phyloP scores from a whole-genome alignment of 805 yeast species.

The Candida parachauliodes region DNA sequence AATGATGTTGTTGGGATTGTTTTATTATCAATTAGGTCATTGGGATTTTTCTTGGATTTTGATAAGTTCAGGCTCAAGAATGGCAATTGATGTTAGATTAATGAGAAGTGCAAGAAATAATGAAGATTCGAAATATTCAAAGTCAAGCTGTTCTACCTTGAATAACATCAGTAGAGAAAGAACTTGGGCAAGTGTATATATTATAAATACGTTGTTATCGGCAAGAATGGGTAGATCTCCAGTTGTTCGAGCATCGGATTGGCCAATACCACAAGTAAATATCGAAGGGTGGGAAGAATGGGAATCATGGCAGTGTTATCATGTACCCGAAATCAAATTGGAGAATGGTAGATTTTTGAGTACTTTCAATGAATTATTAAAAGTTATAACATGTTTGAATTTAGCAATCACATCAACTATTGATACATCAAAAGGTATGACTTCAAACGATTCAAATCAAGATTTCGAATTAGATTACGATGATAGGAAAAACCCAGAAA shows the following conservation, averaged over 20 bases:
- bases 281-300: conserved; percentile 26
- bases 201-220: conserved; percentile 19
- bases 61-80: conserved; percentile 18
- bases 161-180: conserved; percentile 18
- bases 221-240: conserved; percentile 23
- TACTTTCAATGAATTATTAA: conserved; percentile 17
- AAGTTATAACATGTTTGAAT: conserved; percentile 16
- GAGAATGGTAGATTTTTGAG: conserved; percentile 20
- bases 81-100: conserved; percentile 22
- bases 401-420: conserved; percentile 19
- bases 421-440: conserved; percentile 13
- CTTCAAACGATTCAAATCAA: conserved; percentile 1
- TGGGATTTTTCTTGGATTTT: conserved; percentile 24
- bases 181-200: conserved; percentile 22
- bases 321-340: conserved; percentile 9
- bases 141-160: conserved; percentile 9
- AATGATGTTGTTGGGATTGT: conserved; percentile 18
- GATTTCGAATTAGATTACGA: neutral
- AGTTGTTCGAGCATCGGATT: conserved; percentile 19
- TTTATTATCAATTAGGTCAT: conserved; percentile 19
- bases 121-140: conserved; percentile 4
- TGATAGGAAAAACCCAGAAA: conserved; percentile 8
- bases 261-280: conserved; percentile 19
- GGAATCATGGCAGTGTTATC: conserved; percentile 18
- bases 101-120: conserved; percentile 11